Base-by-base conservation (phyloP, 1,139 yeast species). In the Arxiozyma telluris region DNA sequence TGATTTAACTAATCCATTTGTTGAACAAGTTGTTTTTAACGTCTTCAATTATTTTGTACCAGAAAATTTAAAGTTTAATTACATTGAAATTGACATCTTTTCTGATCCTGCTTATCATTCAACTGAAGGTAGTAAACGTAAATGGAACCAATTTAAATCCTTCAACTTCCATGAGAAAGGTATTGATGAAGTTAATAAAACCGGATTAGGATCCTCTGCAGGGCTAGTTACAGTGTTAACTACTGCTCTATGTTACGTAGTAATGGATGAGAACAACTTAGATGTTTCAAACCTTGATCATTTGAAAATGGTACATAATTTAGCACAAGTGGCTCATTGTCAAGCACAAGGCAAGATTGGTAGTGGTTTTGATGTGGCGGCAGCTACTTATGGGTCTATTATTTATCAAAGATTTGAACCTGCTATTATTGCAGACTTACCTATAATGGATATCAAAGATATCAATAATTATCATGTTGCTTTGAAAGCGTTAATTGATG, bases 191-290 rank as follows among this genome's bases (percentile, higher is more conserved):
- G 96, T 91, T 4, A 83, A 96, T 9, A 93, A 93, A 67, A 94
- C 98, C 0, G 98, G 98, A 0, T 75, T 93, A 53, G 98, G 98
- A 0, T 90, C 96, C 17, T 90, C 97, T 25, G 98, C 98, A 0
- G 96, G 97, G 0, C 75, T 93, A 57, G 96, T 90, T 0, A 80
- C 96, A 0, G 93, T 87, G 1, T 77, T 90, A 1, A 80, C 88
- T 0, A 78, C 96, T 0, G 87, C 93, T 0, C 66, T 93, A 48
- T 67, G 83, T 22, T 76, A 86, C 4, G 71, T 71, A 53, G 78
- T 79, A 60, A 62, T 65, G 6, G 64, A 69, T 0, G 65, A 65
- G 11, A 21, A 22, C 12, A 12, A 21, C 1, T 63, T 75, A 15
- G 72, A 76, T 54, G 57, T 75, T 4, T 49, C 54, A 0, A 47